Evolutionary conservation across 1,284 basidiomycete genomes (phyloP), one percentile per base, ranked within the genome.

Genomic region (Heterobasidion occidentale): DNA sequence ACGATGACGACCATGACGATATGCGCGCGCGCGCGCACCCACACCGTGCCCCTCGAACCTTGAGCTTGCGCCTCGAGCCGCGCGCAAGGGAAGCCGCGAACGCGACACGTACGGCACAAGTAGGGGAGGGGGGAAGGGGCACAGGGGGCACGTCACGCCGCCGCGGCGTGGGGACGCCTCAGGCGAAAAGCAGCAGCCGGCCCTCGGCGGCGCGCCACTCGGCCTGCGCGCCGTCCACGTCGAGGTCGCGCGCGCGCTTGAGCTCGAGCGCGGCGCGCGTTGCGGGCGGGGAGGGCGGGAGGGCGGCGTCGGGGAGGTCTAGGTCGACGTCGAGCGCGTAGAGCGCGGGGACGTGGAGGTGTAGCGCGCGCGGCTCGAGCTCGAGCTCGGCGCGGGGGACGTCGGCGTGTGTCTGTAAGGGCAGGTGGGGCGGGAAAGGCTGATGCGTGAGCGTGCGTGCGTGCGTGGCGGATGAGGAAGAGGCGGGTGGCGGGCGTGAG

Each of bases 161-260:
- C 27, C 27, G 27, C 27, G 27, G 27, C 27, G 27, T 27, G 27
- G 27, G 27, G 27, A 3, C 27, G 1, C 27, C 27, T 34, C 47
- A 79, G 14, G 67, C 73, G 36, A 66, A 63, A 0, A 81, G 55
- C 8, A 80, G 63, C 51, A 89, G 64, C 53, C 68, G 60, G 20
- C 71, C 72, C 55, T 84, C 78, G 4, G 67, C 75, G 33, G 86
- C 74, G 33, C 71, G 72, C 86, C 86, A 89, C 65, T 87, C 83
- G 5, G 84, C 85, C 46, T 65, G 71, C 2, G 84, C 85, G 2
- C 61, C 67, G 19, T 86, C 83, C 0, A 88, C 78, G 57, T 84
- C 75, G 34, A 90, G 74, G 34, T 76, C 72, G 14, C 80, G 72
- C 59, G 78, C 74, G 35, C 78, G 74, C 62, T 85, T 86, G 44